Evolutionary conservation across 257 asterid genomes (phyloP).

Genomic region (Gynochthodes officinalis): DNA sequence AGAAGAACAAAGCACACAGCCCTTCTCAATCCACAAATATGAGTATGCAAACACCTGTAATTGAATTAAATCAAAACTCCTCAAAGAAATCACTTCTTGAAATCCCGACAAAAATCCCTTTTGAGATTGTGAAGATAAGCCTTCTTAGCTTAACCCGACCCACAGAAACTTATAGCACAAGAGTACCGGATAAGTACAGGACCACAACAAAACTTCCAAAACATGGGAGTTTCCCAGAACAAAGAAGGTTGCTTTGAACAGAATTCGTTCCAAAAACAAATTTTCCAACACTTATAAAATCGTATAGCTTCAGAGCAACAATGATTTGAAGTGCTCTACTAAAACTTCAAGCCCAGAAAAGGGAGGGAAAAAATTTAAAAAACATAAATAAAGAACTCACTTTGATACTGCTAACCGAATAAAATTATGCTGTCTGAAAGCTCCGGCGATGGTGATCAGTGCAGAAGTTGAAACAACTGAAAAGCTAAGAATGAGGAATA

Average conservation of each 20-base stretch:
- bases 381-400: conserved; percentile 7
- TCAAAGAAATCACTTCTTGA: neutral
- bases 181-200: neutral
- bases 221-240: neutral
- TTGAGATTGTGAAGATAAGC: neutral
- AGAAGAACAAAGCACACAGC: neutral
- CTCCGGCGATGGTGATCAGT: neutral
- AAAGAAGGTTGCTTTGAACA: neutral
- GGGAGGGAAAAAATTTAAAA: neutral
- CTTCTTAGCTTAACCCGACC: neutral
- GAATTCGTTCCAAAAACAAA: neutral
- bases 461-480: neutral
- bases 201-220: too few relatives aligned
- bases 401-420: neutral
- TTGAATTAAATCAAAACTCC: neutral
- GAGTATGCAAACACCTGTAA: neutral
- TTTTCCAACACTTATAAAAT: too few relatives aligned
- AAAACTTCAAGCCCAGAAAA: neutral
- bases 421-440: neutral
- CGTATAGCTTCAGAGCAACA: neutral
- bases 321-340: neutral
- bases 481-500: neutral
- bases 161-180: neutral
- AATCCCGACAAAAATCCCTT: neutral
- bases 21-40: conserved; percentile 2